A percentile compares a stretch with the other conserved stretches of the same genome.
These are phyloP conservation scores for Phytophthora litchii DNA, from an alignment of 352 stramenopile genomes.

Conservation along the genomic window DNA sequence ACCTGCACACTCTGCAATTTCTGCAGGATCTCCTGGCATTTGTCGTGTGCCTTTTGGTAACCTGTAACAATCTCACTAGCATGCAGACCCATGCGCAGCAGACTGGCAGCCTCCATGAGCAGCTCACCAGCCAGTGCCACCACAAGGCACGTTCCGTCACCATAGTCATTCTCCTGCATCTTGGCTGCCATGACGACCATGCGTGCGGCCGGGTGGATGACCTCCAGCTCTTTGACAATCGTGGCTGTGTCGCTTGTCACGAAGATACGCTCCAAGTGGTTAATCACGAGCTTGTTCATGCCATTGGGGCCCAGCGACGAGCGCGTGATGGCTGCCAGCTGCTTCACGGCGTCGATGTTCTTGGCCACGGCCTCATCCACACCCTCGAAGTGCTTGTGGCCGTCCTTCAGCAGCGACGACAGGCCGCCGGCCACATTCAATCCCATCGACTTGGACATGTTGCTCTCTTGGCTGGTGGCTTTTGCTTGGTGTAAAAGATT, in stretches of 20 bases:
- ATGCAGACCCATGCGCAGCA: slow-evolving; percentile 98
- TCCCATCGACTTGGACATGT: slow-evolving; percentile 94
- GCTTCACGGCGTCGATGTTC: slow-evolving; percentile 99
- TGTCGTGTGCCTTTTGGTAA: slow-evolving; percentile 96
- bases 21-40: slow-evolving; percentile 93
- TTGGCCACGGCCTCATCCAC: slow-evolving; percentile 96
- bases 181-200: slow-evolving; percentile 98
- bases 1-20: slow-evolving; percentile 82
- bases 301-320: slow-evolving; percentile 98
- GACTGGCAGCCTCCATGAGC: slow-evolving; percentile 94
- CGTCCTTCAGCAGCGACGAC: slow-evolving; percentile 98
- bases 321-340: slow-evolving; percentile 97
- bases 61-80: slow-evolving; percentile 97
- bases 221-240: slow-evolving; percentile 98
- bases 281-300: slow-evolving; percentile 99
- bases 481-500: slow-evolving; percentile 43
- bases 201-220: slow-evolving; percentile 98
- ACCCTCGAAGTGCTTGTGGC: slow-evolving; percentile 96
- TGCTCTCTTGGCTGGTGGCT: slow-evolving; percentile 26
- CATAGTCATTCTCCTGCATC: slow-evolving; percentile 98
- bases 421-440: slow-evolving; percentile 96
- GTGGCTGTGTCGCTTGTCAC: slow-evolving; percentile 99
- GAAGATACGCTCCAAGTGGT: slow-evolving; percentile 99
- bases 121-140: slow-evolving; percentile 98
- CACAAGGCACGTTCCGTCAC: slow-evolving; percentile 97